These are phyloP conservation scores for Solanum peruvianum DNA, from an alignment of 257 asterid species.

Conservation along the genomic window DNA sequence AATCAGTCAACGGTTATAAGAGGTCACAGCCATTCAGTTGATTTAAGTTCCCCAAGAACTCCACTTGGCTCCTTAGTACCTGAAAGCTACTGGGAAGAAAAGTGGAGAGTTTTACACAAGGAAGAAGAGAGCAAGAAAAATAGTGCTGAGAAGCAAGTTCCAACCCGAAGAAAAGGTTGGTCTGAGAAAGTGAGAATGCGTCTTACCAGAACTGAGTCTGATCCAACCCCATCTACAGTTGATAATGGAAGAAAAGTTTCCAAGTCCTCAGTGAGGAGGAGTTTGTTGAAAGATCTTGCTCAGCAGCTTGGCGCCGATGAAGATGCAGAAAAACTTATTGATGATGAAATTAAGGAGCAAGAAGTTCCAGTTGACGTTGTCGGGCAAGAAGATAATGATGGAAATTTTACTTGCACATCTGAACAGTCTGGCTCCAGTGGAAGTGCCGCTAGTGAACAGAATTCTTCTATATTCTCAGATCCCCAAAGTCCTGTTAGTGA, in stretches of 20 bases:
- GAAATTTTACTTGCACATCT: constrained; percentile 15
- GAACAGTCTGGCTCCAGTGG: constrained; percentile 11
- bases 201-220: constrained; percentile 57
- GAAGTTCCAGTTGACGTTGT: constrained; percentile 13
- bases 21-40: constrained; percentile 51
- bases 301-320: constrained; percentile 53
- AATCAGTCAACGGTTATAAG: constrained; percentile 31
- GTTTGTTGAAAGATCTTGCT: constrained; percentile 54
- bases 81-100: constrained; percentile 91
- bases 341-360: constrained; percentile 18
- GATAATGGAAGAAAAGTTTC: constrained; percentile 19
- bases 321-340: constrained; percentile 8
- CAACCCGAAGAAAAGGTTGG: constrained; percentile 45
- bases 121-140: constrained; percentile 44
- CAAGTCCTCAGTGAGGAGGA: constrained; percentile 52
- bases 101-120: constrained; percentile 73
- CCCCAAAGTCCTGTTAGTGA: constrained; percentile 31
- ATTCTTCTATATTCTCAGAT: constrained; percentile 33
- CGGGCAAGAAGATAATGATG: constrained; percentile 9
- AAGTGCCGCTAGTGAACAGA: constrained; percentile 33
- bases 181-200: constrained; percentile 48
- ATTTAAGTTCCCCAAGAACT: constrained; percentile 44
- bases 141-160: constrained; percentile 12
- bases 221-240: constrained; percentile 36
- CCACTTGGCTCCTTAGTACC: constrained; percentile 32